These are phyloP conservation scores for Prunus padus DNA, from an alignment of 306 rosid genomes.

Conservation along the genomic window DNA sequence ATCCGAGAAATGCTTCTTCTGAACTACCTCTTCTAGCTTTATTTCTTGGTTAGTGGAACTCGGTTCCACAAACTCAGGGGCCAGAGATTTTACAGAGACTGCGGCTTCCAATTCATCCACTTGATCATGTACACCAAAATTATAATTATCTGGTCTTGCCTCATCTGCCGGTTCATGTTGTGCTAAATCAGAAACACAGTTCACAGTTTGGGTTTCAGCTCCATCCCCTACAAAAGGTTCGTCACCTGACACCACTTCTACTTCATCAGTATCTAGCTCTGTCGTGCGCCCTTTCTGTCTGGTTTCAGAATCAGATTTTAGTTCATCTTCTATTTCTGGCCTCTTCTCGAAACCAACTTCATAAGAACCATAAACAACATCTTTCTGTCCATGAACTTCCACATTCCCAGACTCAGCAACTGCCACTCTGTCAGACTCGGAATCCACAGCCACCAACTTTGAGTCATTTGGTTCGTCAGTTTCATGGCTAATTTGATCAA, in stretches of 20 bases:
- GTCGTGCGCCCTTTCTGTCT: neutral
- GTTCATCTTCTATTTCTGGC: conserved; percentile 22
- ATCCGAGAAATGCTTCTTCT: conserved; percentile 25
- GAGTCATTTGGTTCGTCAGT: conserved; percentile 24
- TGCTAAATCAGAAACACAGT: conserved; percentile 7
- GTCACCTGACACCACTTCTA: conserved; percentile 12
- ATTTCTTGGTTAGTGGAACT: conserved; percentile 25
- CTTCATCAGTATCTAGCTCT: conserved; percentile 17
- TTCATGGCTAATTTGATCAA: conserved; percentile 36
- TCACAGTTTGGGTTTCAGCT: conserved; percentile 7
- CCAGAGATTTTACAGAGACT: conserved; percentile 23
- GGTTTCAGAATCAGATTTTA: conserved; percentile 19
- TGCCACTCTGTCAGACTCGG: conserved; percentile 30
- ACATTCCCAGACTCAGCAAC: conserved; percentile 24
- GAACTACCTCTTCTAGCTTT: conserved; percentile 36
- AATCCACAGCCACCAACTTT: conserved; percentile 12
- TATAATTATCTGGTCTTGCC: conserved; percentile 15
- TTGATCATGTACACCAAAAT: conserved; percentile 9
- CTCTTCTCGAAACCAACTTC: conserved; percentile 16
- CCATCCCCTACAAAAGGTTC: conserved; percentile 1
- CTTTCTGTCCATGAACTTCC: conserved; percentile 27
- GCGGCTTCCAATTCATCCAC: conserved; percentile 26
- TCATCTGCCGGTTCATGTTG: conserved; percentile 16
- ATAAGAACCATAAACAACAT: conserved; percentile 17
- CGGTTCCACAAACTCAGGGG: conserved; percentile 28